Evolutionary conservation across 768 basidiomycete genomes (phyloP).

Genomic region (Leccinum subgranulosum): DNA sequence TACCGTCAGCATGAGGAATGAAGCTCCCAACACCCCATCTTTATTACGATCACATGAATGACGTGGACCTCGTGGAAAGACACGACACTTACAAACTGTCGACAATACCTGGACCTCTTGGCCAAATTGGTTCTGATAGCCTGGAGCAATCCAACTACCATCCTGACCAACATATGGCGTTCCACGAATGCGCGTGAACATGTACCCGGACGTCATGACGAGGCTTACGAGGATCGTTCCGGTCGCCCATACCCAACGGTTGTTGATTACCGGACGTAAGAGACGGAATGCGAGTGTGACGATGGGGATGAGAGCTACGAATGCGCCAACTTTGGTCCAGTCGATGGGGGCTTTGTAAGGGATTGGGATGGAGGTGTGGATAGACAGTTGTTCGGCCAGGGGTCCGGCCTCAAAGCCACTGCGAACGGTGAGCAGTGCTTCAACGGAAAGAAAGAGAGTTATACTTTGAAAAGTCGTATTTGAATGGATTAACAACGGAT

Average conservation of each 20-base stretch:
- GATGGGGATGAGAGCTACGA: constrained; percentile 44
- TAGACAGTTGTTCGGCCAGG: constrained; percentile 72
- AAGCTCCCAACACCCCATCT: constrained; percentile 82
- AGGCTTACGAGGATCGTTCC: constrained; percentile 60
- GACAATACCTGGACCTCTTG: constrained; percentile 90
- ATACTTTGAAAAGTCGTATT: constrained; percentile 79
- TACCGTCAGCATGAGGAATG: constrained; percentile 77
- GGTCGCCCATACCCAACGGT: constrained; percentile 78
- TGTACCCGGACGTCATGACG: constrained; percentile 89
- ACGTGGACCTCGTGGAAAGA: not conserved
- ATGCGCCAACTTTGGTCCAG: constrained; percentile 56
- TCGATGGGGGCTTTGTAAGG: constrained; percentile 79
- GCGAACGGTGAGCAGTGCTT: constrained; percentile 2
- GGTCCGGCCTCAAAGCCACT: constrained; percentile 84
- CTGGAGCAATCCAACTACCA: constrained; percentile 80
- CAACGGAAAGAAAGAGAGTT: constrained; percentile 14
- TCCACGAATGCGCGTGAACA: constrained; percentile 93
- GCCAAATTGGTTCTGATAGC: constrained; percentile 88
- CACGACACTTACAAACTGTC: constrained; percentile 67
- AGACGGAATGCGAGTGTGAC: constrained; percentile 53
- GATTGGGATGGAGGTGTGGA: constrained; percentile 74
- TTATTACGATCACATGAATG: constrained; percentile 3
- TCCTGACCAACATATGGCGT: constrained; percentile 64
- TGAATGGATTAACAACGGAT: constrained; percentile 46
- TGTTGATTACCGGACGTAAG: constrained; percentile 61